A percentile compares a stretch with the other conserved stretches of the same genome.
Evolutionary conservation across 1,284 basidiomycete genomes (phyloP).

Genomic region (Hortiboletus rubellus): DNA sequence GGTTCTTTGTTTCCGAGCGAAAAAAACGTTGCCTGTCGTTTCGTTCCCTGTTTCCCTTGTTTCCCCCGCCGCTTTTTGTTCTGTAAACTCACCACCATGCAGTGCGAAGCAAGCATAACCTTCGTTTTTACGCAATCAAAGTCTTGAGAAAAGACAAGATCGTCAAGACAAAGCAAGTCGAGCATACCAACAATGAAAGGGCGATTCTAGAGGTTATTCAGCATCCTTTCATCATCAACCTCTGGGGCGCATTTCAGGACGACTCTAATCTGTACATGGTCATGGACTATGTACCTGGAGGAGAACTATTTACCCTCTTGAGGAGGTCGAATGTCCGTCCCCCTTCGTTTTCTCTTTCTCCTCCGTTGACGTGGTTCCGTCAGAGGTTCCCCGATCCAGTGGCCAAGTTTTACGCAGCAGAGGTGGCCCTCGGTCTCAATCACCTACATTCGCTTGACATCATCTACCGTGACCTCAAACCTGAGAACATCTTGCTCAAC

Average conservation of each 20-base stretch:
- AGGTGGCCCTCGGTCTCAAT: constrained; percentile 94
- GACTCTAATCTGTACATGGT: constrained; percentile 97
- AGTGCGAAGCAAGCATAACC: constrained; percentile 91
- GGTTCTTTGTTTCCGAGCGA: constrained; percentile 25
- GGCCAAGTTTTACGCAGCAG: constrained; percentile 98
- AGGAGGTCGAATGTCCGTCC: constrained; percentile 80
- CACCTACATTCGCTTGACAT: constrained; percentile 90
- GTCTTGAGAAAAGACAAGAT: constrained; percentile 94
- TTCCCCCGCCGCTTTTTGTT: background rate
- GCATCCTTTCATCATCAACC: constrained; percentile 96
- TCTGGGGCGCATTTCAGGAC: constrained; percentile 98
- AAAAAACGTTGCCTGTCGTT: background rate
- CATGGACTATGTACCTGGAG: constrained; percentile 99
- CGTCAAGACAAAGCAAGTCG: constrained; percentile 94
- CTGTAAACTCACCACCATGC: constrained; percentile 5
- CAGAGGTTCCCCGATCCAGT: constrained; percentile 98
- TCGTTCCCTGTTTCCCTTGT: background rate
- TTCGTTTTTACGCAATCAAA: constrained; percentile 93
- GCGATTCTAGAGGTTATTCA: constrained; percentile 87
- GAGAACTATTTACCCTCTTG: constrained; percentile 92
- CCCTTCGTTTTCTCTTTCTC: constrained; percentile 2
- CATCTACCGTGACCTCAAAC: constrained; percentile 97
- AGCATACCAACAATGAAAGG: constrained; percentile 97
- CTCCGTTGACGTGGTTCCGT: constrained; percentile 4
- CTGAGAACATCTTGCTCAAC: constrained; percentile 94